These are phyloP conservation scores for Flaveria sonorensis DNA, from an alignment of 129 eudicot species.

Conservation along the genomic window DNA sequence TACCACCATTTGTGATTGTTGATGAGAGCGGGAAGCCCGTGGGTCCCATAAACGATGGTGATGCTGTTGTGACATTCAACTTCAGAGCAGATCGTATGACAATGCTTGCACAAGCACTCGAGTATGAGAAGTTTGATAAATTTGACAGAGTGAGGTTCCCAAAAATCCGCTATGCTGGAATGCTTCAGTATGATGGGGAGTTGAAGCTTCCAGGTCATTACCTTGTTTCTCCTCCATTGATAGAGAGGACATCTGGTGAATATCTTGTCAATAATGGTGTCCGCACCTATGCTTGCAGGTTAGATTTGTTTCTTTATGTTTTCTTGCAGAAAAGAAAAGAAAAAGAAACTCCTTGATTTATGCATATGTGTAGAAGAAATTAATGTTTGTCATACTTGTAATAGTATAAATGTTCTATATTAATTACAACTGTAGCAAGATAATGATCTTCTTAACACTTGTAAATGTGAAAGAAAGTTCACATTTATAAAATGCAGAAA, in stretches of 20 bases:
- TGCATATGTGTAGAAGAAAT: neutral
- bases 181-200: conserved; percentile 95
- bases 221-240: conserved; percentile 89
- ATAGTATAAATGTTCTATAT: too few species aligned
- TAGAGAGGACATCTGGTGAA: conserved; percentile 93
- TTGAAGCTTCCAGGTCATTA: conserved; percentile 81
- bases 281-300: conserved; percentile 91
- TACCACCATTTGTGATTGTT: conserved; percentile 83
- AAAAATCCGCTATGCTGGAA: conserved; percentile 81
- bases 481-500: too few species aligned
- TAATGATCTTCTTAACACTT: too few species aligned
- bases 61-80: conserved; percentile 90
- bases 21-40: conserved; percentile 81
- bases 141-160: conserved; percentile 76
- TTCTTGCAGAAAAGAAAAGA: neutral
- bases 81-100: conserved; percentile 91
- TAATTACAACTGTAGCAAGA: too few species aligned
- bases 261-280: conserved; percentile 70
- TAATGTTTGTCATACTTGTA: neutral
- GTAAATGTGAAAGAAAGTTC: too few species aligned
- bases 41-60: conserved; percentile 76
- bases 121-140: conserved; percentile 68
- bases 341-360: too few species aligned
- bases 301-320: neutral
- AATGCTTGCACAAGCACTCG: conserved; percentile 96